Evolutionary conservation across 2,329 filamentous ascomycete genomes (phyloP), one percentile per base, ranked within the genome.

Genomic region (Lachnellula arida): DNA sequence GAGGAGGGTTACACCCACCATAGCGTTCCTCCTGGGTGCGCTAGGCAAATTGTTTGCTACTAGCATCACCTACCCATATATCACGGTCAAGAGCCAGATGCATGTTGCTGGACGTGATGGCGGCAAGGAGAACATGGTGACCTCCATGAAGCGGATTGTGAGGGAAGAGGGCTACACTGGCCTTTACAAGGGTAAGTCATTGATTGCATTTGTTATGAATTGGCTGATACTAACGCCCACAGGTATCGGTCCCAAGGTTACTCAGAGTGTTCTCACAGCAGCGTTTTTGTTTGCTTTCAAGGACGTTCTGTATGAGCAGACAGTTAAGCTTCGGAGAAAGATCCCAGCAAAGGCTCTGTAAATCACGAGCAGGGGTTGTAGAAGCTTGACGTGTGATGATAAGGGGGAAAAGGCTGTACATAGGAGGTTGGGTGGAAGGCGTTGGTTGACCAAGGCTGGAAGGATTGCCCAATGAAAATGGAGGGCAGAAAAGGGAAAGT

Each of bases 261-360:
- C 91, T 19, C 94, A 99, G 76, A 97, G 92, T 70, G 94, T 97
- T 46, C 81, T 99, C 60, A 99, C 94, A 4, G 94, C 94, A 5
- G 94, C 94, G 2, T 91, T 97, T 74, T 78, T 99, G 56, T 99
- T 99, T 71, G 94, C 92, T 2, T 97, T 99, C 78, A 99, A 99
- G 79, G 94, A 99, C 71, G 89, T 91, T 6, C 81, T 99, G 5
- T 99, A 97, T 71, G 89, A 91, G 67, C 84, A 88, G 73, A 92
- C 86, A 0, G 75, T 93, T 50, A 82, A 78, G 66, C 81, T 91
- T 34, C 80, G 89, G 50, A 64, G 60, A 55, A 66, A 61, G 39
- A 34, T 67, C 17, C 55, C 66, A 44, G 61, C 61, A 34, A 68
- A 69, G 51, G 60, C 54, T 37, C 39, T 46, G 37, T 46, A 46